These are phyloP conservation scores for Iberis pinnata DNA, from an alignment of 345 rosid species.

Conservation along the genomic window DNA sequence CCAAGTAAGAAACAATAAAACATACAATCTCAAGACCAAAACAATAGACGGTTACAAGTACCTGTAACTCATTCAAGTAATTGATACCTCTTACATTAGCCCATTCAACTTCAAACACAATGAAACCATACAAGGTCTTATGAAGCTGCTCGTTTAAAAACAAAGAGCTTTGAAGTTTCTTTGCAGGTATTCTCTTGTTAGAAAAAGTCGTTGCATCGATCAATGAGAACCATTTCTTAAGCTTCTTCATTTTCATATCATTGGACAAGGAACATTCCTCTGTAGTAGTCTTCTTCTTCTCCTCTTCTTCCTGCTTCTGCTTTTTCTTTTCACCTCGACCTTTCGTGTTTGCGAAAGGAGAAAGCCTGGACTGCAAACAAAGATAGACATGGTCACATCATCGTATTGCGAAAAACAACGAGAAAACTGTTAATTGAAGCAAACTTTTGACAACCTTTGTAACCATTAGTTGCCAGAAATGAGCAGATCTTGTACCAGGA, in stretches of 20 bases:
- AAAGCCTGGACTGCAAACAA: slow-evolving; percentile 75
- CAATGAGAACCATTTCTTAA: slow-evolving; percentile 61
- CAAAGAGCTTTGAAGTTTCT: slow-evolving; percentile 57
- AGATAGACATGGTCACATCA: slow-evolving; percentile 8
- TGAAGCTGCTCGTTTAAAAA: slow-evolving; percentile 58
- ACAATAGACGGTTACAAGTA: slow-evolving; percentile 26
- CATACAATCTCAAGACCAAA: slow-evolving; percentile 6
- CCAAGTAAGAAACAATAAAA: slow-evolving; percentile 24
- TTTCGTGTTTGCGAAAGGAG: slow-evolving; percentile 93
- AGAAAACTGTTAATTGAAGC: background rate
- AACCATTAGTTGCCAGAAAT: slow-evolving; percentile 93
- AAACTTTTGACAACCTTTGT: slow-evolving; percentile 60
- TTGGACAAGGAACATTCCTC: slow-evolving; percentile 33
- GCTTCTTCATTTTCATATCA: slow-evolving; percentile 31
- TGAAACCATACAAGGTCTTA: slow-evolving; percentile 77
- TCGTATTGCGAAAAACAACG: background rate
- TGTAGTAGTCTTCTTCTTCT: slow-evolving; percentile 39
- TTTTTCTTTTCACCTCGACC: slow-evolving; percentile 38
- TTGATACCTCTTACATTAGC: slow-evolving; percentile 75
- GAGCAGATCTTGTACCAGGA: slow-evolving; percentile 61
- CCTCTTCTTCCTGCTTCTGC: slow-evolving; percentile 35
- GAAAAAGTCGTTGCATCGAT: slow-evolving; percentile 56
- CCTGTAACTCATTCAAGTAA: slow-evolving; percentile 92
- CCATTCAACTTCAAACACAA: slow-evolving; percentile 88
- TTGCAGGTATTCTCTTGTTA: slow-evolving; percentile 57